These are phyloP conservation scores for Cladosporium halotolerans DNA, from an alignment of 2,329 filamentous ascomycete genomes.

Conservation along the genomic window DNA sequence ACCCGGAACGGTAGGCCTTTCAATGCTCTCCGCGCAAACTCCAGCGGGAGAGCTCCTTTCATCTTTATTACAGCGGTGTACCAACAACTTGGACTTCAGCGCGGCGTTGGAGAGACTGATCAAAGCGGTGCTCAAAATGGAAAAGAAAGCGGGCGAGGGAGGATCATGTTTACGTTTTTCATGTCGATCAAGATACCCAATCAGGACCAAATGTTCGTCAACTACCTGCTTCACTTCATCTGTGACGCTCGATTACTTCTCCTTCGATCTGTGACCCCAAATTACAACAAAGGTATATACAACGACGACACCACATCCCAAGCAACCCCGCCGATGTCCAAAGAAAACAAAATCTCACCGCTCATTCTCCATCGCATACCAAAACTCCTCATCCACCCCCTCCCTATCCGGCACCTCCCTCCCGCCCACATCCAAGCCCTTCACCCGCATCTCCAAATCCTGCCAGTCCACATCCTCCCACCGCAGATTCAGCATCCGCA, in stretches of 20 bases:
- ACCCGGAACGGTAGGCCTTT: not conserved
- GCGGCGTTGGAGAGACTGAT: conserved; percentile 10
- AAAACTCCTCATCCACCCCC: conserved; percentile 87
- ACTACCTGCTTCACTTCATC: too few species aligned
- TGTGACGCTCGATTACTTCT: too few species aligned
- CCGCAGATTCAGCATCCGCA: conserved; percentile 82
- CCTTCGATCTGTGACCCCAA: too few species aligned
- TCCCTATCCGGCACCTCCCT: conserved; percentile 75
- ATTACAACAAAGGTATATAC: too few species aligned
- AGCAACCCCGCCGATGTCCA: not conserved
- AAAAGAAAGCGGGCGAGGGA: not conserved
- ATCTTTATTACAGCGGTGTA: conserved; percentile 6
- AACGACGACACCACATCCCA: too few species aligned
- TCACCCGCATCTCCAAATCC: conserved; percentile 33
- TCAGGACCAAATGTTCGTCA: not conserved
- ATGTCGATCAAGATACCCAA: conserved; percentile 9
- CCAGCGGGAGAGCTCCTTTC: not conserved
- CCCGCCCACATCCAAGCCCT: conserved; percentile 38
- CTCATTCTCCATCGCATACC: conserved; percentile 58
- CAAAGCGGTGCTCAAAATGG: not conserved
- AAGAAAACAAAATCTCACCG: not conserved
- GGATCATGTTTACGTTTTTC: conserved; percentile 2
- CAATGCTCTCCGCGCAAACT: not conserved
- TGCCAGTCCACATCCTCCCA: conserved; percentile 65
- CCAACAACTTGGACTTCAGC: conserved; percentile 7